A percentile compares a stretch with the other conserved stretches of the same genome.
These are phyloP conservation scores for Pseudoturritis turrita DNA, from an alignment of 345 rosid genomes.

Conservation along the genomic window DNA sequence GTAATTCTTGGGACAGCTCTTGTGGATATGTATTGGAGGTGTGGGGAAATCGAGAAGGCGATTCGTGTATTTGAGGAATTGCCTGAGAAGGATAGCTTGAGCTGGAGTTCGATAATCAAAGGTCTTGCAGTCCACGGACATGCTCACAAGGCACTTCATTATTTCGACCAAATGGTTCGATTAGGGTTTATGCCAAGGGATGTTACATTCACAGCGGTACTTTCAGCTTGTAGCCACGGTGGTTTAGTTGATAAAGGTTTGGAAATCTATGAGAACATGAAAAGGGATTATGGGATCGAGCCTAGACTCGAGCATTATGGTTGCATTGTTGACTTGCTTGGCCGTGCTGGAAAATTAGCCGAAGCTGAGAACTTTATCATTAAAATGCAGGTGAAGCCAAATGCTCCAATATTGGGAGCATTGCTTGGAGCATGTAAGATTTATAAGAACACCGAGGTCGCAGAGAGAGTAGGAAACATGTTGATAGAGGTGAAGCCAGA, in stretches of 20 bases:
- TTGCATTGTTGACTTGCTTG: slow-evolving; percentile 71
- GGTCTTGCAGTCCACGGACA: slow-evolving; percentile 66
- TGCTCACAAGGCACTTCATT: slow-evolving; percentile 43
- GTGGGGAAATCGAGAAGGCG: slow-evolving; percentile 59
- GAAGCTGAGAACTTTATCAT: slow-evolving; percentile 65
- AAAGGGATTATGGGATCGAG: slow-evolving; percentile 37
- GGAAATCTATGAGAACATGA: slow-evolving; percentile 56
- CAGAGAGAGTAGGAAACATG: slow-evolving; percentile 54
- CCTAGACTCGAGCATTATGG: slow-evolving; percentile 79
- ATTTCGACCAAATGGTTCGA: slow-evolving; percentile 47
- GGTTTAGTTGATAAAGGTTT: slow-evolving; percentile 61
- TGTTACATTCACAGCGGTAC: slow-evolving; percentile 58
- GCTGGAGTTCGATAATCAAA: slow-evolving; percentile 65
- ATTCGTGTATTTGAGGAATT: slow-evolving; percentile 43
- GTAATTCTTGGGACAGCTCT: slow-evolving; percentile 65
- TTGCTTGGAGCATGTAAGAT: slow-evolving; percentile 75
- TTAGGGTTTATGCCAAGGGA: slow-evolving; percentile 48
- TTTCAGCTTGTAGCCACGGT: slow-evolving; percentile 74
- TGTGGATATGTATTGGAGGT: slow-evolving; percentile 70
- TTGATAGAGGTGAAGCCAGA: slow-evolving; percentile 55
- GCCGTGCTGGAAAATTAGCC: slow-evolving; percentile 63
- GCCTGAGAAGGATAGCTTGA: slow-evolving; percentile 49
- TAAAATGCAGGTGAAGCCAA: slow-evolving; percentile 64
- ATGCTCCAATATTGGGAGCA: slow-evolving; percentile 71
- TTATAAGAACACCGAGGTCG: slow-evolving; percentile 53